phyloP scores from a whole-genome alignment of 805 yeast species.

The Sugiyamaella lignohabitans region DNA sequence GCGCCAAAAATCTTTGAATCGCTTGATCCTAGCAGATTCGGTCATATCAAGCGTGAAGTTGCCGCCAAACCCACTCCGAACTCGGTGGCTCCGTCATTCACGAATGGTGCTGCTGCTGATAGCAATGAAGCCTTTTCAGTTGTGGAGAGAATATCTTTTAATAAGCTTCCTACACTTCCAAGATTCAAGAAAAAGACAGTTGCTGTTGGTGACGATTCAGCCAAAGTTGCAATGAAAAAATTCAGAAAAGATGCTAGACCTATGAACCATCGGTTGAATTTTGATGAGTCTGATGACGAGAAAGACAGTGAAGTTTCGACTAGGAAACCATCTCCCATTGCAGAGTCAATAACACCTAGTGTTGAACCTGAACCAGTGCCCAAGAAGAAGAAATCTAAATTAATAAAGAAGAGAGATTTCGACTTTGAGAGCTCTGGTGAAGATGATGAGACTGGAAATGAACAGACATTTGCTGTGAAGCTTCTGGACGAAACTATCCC shows the following conservation, averaged over 20 bases:
- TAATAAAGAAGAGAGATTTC: conserved; percentile 4
- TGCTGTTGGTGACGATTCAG: conserved; percentile 9
- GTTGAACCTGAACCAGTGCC: conserved; percentile 9
- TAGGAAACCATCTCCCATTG: conserved; percentile 13
- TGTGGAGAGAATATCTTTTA: conserved; percentile 3
- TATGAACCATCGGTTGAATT: conserved; percentile 27
- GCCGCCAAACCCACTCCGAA: conserved; percentile 1
- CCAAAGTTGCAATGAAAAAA: conserved; percentile 4
- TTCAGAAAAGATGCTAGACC: conserved; percentile 23
- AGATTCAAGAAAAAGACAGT: conserved; percentile 24
- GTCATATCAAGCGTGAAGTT: conserved; percentile 1
- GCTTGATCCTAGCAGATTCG: conserved; percentile 41
- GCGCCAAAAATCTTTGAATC: conserved; percentile 61
- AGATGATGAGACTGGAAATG: conserved; percentile 22
- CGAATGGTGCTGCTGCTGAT: conserved; percentile 4
- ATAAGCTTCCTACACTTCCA: conserved; percentile 24
- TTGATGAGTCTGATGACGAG: conserved; percentile 23
- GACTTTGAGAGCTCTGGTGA: conserved; percentile 48
- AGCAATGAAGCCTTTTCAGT: neutral
- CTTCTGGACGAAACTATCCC: neutral
- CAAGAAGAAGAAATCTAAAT: conserved; percentile 2
- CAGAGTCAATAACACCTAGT: conserved; percentile 4
- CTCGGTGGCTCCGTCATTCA: neutral
- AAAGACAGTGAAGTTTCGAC: conserved; percentile 13
- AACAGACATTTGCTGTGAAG: neutral